phyloP scores from a whole-genome alignment of 805 yeast species.

The Wickerhamomyces pijperi region DNA sequence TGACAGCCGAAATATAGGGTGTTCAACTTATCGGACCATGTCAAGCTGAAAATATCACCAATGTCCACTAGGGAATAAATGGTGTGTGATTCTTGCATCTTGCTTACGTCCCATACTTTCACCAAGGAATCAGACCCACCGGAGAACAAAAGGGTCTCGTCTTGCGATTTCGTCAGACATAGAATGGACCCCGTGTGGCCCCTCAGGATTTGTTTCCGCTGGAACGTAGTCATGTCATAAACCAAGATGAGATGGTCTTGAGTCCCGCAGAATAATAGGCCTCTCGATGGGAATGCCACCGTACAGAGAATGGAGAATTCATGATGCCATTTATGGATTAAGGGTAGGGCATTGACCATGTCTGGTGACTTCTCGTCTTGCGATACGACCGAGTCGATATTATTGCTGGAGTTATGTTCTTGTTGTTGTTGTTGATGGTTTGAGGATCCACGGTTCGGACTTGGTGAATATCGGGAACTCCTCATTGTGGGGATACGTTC shows the following conservation, averaged over 20 bases:
- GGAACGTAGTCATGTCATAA: conserved; percentile 56
- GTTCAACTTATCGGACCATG: conserved; percentile 48
- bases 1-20: conserved; percentile 83
- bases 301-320: conserved; percentile 64
- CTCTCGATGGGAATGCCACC: conserved; percentile 45
- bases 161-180: conserved; percentile 44
- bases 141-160: conserved; percentile 55
- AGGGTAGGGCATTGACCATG: conserved; percentile 6
- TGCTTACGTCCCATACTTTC: conserved; percentile 66
- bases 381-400: too few relatives aligned
- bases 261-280: conserved; percentile 76
- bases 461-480: too few relatives aligned
- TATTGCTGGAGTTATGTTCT: too few relatives aligned
- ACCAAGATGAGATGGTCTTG: conserved; percentile 74
- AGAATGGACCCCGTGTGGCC: conserved; percentile 73
- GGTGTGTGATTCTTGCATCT: conserved; percentile 44
- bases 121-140: conserved; percentile 88
- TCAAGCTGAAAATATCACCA: conserved; percentile 84
- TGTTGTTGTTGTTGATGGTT: too few relatives aligned
- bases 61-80: conserved; percentile 79
- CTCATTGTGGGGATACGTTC: too few relatives aligned
- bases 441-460: too few relatives aligned
- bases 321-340: conserved; percentile 70
- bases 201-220: conserved; percentile 35
- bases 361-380: too few relatives aligned